Conservation (phyloP, 2,329 filamentous ascomycete species). For the Trichoderma cornu-damae region DNA sequence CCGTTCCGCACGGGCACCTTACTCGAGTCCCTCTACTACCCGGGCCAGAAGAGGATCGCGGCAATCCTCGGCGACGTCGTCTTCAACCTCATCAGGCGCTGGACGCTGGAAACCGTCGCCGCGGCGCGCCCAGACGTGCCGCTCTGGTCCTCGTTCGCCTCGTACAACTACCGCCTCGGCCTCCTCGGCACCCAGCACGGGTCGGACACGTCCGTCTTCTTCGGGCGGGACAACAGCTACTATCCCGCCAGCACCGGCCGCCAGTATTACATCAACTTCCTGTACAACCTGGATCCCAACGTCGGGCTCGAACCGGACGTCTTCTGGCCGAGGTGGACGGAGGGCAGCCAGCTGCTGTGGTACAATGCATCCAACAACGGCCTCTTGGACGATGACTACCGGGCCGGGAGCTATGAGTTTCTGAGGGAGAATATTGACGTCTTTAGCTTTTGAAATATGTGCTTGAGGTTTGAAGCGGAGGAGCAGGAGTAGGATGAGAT, state of each 20-base stretch:
- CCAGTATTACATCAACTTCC: conserved; percentile 67
- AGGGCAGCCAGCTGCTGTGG: conserved; percentile 43
- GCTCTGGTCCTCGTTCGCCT: conserved; percentile 69
- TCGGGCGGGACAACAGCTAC: conserved; percentile 61
- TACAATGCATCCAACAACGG: background rate
- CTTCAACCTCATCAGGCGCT: conserved; percentile 66
- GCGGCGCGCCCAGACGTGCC: conserved; percentile 51
- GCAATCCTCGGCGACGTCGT: conserved; percentile 70
- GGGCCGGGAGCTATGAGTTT: background rate
- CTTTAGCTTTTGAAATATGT: background rate
- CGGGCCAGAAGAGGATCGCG: conserved; percentile 70
- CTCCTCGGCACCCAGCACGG: conserved; percentile 72
- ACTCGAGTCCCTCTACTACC: conserved; percentile 59
- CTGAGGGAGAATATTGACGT: background rate
- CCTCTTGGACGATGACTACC: background rate
- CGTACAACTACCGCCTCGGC: conserved; percentile 56
- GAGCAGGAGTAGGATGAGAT: no score
- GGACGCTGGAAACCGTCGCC: conserved; percentile 50
- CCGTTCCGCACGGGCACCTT: conserved; percentile 64
- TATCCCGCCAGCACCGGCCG: conserved; percentile 52
- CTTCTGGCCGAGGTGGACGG: conserved; percentile 40
- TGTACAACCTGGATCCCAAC: conserved; percentile 68
- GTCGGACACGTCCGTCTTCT: conserved; percentile 58
- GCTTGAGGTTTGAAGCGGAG: no score
- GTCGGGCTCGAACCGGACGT: conserved; percentile 36